Conservation (phyloP, 129 eudicot genomes). For the Daucus carota region DH1_v3.0 NC_030384.2:42961001-42961500, state of each 20-base stretch:
- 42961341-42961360: not conserved
- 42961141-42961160: not conserved
- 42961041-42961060: not conserved
- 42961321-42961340: not conserved
- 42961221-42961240: not conserved
- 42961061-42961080: constrained; percentile 1
- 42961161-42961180: not conserved
- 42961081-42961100: not conserved
- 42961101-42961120: not conserved
- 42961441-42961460: constrained; percentile 80
- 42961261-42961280: not conserved
- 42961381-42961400: constrained; percentile 81
- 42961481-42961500: constrained; percentile 42
- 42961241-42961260: no score
- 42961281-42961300: not conserved
- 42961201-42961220: not conserved
- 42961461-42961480: constrained; percentile 94
- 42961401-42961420: constrained; percentile 73
- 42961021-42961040: constrained; percentile 7
- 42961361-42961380: constrained; percentile 32
- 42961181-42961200: not conserved
- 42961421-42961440: constrained; percentile 85
- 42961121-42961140: not conserved
- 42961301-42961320: not conserved
- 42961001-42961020: not conserved